A percentile compares a stretch with the other conserved stretches of the same genome.
phyloP scores from a whole-genome alignment of 345 rosid genomes.

The Citrus medica region DNA sequence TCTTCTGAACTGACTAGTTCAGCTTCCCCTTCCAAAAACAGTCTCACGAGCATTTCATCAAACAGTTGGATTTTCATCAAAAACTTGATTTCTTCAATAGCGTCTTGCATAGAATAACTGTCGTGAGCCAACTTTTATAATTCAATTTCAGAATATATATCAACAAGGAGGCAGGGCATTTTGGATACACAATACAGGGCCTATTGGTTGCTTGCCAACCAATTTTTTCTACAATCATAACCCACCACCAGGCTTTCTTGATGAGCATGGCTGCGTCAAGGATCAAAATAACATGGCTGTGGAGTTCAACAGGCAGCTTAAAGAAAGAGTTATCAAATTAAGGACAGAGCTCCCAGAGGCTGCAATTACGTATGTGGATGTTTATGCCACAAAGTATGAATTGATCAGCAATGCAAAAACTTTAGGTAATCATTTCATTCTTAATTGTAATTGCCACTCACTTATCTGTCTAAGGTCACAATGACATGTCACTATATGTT shows the following conservation, averaged over 20 bases:
- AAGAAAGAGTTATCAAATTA: slow-evolving; percentile 49
- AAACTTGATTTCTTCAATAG: not conserved
- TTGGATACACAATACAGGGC: slow-evolving; percentile 91
- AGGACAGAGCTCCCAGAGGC: slow-evolving; percentile 61
- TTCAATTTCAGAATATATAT: slow-evolving; percentile 40
- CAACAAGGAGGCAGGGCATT: slow-evolving; percentile 56
- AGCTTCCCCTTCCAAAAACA: too few species aligned
- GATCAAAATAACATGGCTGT: slow-evolving; percentile 70
- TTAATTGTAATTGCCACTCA: not conserved
- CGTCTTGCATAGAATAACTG: not conserved
- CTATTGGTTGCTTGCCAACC: slow-evolving; percentile 83
- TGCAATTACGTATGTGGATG: slow-evolving; percentile 76
- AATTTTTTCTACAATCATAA: slow-evolving; percentile 61
- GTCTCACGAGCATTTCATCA: too few species aligned
- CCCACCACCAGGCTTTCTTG: slow-evolving; percentile 66
- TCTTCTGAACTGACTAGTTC: too few species aligned
- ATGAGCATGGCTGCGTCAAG: slow-evolving; percentile 69
- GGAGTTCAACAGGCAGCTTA: slow-evolving; percentile 71
- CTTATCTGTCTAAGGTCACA: not conserved
- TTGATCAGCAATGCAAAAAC: slow-evolving; percentile 61
- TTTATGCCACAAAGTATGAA: slow-evolving; percentile 66
- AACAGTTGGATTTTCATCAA: too few species aligned
- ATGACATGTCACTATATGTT: not conserved
- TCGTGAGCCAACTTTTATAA: not conserved
- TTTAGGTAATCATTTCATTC: slow-evolving; percentile 41